phyloP scores from a whole-genome alignment of 2,329 filamentous ascomycete genomes.

The Fusarium hostae region DNA sequence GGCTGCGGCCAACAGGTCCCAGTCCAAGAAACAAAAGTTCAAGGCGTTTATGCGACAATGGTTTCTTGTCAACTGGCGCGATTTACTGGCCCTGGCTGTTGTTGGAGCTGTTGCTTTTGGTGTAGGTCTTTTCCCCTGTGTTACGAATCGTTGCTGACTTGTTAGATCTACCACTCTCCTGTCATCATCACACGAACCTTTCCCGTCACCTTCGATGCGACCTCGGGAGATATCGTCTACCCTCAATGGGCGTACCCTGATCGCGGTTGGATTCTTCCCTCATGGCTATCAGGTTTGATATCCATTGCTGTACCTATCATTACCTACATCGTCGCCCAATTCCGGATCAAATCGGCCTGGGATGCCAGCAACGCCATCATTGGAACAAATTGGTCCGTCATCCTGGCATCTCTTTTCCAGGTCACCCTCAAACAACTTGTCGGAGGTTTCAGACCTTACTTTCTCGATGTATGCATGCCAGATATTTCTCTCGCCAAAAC shows the following conservation, averaged over 20 bases:
- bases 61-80: conserved; percentile 67
- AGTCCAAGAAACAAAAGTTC: conserved; percentile 11
- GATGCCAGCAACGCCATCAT: conserved; percentile 71
- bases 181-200: conserved; percentile 69
- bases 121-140: conserved; percentile 33
- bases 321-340: conserved; percentile 66
- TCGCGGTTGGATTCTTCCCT: conserved; percentile 70
- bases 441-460: conserved; percentile 71
- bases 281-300: conserved; percentile 67
- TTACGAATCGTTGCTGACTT: conserved; percentile 1
- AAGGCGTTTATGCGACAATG: conserved; percentile 55
- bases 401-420: conserved; percentile 71
- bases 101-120: conserved; percentile 54
- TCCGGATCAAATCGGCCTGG: conserved; percentile 67
- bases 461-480: conserved; percentile 72
- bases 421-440: conserved; percentile 74
- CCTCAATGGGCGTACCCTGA: conserved; percentile 73
- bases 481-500: conserved; percentile 57
- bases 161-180: conserved; percentile 63
- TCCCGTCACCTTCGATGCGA: conserved; percentile 64
- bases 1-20: conserved; percentile 2
- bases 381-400: conserved; percentile 69
- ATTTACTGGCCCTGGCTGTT: conserved; percentile 67
- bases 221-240: conserved; percentile 70
- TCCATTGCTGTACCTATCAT: conserved; percentile 66